Percentiles rank a stretch among this genome's conserved stretches.
phyloP scores from a whole-genome alignment of 495 filamentous ascomycete genomes.

The Chaetomidium leptoderma region DNA sequence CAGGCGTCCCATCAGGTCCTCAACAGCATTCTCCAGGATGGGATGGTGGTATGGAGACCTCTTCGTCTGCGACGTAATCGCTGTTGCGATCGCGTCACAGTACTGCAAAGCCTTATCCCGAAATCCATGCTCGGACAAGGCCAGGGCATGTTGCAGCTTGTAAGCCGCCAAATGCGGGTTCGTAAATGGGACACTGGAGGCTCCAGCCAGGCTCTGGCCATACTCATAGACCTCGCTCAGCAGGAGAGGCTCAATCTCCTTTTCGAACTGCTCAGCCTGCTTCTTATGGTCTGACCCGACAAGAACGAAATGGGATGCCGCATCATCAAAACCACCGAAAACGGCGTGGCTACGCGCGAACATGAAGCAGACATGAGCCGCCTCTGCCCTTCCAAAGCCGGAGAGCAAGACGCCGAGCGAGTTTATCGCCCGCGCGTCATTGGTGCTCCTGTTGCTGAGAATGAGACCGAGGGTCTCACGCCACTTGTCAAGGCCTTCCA shows the following conservation, averaged over 20 bases:
- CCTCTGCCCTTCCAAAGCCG: constrained; percentile 81
- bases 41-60: constrained; percentile 79
- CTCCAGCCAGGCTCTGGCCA: constrained; percentile 60
- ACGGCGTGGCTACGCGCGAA: constrained; percentile 55
- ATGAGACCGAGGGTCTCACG: constrained; percentile 82
- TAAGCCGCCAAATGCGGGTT: constrained; percentile 80
- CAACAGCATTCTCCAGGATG: constrained; percentile 65
- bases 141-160: constrained; percentile 80
- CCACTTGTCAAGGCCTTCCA: constrained; percentile 89
- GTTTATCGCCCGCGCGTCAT: constrained; percentile 70
- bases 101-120: constrained; percentile 83
- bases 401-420: constrained; percentile 80
- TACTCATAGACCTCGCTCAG: constrained; percentile 94
- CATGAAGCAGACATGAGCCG: constrained; percentile 79
- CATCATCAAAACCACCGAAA: constrained; percentile 82
- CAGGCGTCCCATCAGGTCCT: constrained; percentile 77
- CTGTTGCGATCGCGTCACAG: constrained; percentile 76
- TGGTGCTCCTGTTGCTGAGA: constrained; percentile 76
- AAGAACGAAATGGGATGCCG: constrained; percentile 69
- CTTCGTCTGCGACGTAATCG: constrained; percentile 76
- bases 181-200: constrained; percentile 51
- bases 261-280: constrained; percentile 60
- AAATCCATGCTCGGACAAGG: constrained; percentile 77
- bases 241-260: constrained; percentile 77
- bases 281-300: constrained; percentile 75